A percentile compares a stretch with the other conserved stretches of the same genome.
phyloP scores from a whole-genome alignment of 768 basidiomycete species.

The Phylloporus sp. region DNA sequence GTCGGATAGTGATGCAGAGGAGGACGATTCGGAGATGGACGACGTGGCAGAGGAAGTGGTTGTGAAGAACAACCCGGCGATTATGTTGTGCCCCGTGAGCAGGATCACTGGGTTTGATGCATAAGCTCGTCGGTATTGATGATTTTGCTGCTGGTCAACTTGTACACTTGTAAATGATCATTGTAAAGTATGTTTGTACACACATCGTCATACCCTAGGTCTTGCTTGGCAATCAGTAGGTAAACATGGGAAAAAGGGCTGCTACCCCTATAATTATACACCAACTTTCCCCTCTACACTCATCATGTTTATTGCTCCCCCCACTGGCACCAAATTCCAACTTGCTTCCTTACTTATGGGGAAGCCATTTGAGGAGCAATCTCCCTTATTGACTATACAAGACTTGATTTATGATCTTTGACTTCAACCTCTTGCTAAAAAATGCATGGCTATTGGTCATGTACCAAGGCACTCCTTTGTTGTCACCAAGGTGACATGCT shows the following conservation, averaged over 20 bases:
- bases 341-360: background rate
- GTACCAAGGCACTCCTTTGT: background rate
- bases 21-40: constrained; percentile 47
- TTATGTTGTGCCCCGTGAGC: constrained; percentile 53
- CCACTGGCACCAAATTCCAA: no score
- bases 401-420: background rate
- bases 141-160: background rate
- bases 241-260: no score
- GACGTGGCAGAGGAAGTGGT: constrained; percentile 36
- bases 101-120: constrained; percentile 54
- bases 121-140: no score
- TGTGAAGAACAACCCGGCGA: constrained; percentile 46
- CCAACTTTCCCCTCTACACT: no score
- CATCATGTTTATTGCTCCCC: no score
- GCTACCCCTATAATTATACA: no score
- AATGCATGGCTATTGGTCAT: background rate
- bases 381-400: background rate
- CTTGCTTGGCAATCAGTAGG: no score
- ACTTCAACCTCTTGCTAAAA: background rate
- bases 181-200: constrained; percentile 26
- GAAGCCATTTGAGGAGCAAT: background rate
- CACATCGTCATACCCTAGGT: no score
- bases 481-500: background rate
- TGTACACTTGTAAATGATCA: background rate
- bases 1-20: constrained; percentile 58